Evolutionary conservation across 2,329 filamentous ascomycete species (phyloP).

Genomic region (Colletotrichum viniferum): DNA sequence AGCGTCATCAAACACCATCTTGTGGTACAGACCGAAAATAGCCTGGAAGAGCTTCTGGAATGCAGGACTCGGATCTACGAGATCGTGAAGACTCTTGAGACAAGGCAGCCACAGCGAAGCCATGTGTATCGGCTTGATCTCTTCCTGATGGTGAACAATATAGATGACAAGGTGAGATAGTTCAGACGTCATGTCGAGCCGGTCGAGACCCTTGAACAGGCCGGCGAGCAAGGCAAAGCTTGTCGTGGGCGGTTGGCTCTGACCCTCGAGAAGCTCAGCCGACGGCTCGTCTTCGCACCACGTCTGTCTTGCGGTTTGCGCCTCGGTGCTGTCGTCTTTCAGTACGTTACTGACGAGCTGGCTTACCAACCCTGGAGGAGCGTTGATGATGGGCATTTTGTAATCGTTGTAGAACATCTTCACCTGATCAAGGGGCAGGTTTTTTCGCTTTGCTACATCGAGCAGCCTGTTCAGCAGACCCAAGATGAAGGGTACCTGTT

Average conservation of each 20-base stretch:
- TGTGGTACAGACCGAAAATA: not conserved
- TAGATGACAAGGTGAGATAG: not conserved
- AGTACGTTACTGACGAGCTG: not conserved
- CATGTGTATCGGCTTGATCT: conserved; percentile 12
- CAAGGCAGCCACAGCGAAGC: conserved; percentile 6
- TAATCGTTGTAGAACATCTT: not conserved
- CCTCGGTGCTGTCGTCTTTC: not conserved
- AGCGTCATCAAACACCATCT: conserved; percentile 4
- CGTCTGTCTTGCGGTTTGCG: not conserved
- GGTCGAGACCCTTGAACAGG: conserved; percentile 6
- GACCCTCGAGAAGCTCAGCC: not conserved
- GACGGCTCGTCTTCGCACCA: conserved; percentile 2
- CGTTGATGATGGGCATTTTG: not conserved
- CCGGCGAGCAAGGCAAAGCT: conserved; percentile 1
- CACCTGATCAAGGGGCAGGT: not conserved
- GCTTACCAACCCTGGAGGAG: not conserved
- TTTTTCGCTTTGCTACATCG: not conserved
- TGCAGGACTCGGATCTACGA: not conserved
- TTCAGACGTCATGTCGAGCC: conserved; percentile 3
- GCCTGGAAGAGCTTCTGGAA: conserved; percentile 4
- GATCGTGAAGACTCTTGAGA: conserved; percentile 3
- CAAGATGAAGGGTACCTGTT: not conserved
- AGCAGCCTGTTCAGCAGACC: conserved; percentile 11
- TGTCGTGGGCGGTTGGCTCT: not conserved
- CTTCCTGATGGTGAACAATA: not conserved